phyloP scores from a whole-genome alignment of 2,329 filamentous ascomycete genomes.

The Diaporthe humulicola region DNA sequence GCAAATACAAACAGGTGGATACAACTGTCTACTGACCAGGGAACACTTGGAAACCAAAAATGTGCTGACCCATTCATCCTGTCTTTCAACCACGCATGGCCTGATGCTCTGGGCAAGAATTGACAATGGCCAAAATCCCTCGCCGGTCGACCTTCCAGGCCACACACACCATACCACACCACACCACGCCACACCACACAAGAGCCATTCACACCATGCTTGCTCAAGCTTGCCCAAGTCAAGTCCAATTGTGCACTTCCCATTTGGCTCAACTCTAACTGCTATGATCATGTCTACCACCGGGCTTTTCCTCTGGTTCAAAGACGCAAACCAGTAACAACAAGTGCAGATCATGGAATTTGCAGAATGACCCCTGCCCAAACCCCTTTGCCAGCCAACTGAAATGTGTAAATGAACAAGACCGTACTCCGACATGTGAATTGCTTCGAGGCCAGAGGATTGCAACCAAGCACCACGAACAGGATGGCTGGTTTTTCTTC shows the following conservation, averaged over 20 bases:
- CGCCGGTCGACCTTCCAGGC: too few species aligned
- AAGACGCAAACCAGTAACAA: slow-evolving; percentile 14
- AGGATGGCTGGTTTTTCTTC: not conserved
- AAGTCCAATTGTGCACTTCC: slow-evolving; percentile 7
- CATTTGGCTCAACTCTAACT: slow-evolving; percentile 32
- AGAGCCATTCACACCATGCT: not conserved
- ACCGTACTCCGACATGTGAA: slow-evolving; percentile 35
- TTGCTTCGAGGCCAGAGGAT: slow-evolving; percentile 14
- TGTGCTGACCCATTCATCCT: too few species aligned
- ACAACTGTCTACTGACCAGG: not conserved
- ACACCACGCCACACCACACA: not conserved
- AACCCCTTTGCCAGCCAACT: slow-evolving; percentile 20
- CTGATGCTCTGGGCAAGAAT: not conserved
- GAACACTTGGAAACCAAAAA: not conserved
- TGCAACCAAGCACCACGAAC: not conserved
- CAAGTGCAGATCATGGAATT: slow-evolving; percentile 30
- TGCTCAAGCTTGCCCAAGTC: not conserved
- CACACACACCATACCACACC: not conserved
- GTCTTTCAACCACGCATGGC: not conserved
- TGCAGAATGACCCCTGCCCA: slow-evolving; percentile 23
- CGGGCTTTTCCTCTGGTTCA: slow-evolving; percentile 16
- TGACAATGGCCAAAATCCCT: not conserved
- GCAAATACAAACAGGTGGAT: not conserved
- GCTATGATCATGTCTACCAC: slow-evolving; percentile 34
- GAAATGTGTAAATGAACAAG: slow-evolving; percentile 31